These are phyloP conservation scores for Moesziomyces sp. DNA, from an alignment of 1,284 basidiomycete genomes.

Conservation along the genomic window DNA sequence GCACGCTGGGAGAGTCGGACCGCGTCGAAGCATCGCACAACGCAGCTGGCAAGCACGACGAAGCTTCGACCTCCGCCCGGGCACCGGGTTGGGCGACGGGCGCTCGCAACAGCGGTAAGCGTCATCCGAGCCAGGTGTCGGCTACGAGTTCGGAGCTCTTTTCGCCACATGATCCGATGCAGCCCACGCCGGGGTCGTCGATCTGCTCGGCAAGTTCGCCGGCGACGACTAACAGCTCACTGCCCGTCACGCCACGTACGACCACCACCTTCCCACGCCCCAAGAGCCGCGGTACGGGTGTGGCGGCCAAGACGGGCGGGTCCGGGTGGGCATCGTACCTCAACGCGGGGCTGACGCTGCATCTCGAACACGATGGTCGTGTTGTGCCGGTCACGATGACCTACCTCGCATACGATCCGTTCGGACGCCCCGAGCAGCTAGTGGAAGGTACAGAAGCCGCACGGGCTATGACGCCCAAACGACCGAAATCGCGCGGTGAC, in stretches of 20 bases:
- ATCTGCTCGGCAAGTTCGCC: conserved; percentile 33
- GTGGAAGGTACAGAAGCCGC: conserved; percentile 23
- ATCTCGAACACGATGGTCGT: conserved; percentile 51
- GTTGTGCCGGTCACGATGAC: conserved; percentile 35
- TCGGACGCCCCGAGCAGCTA: conserved; percentile 51
- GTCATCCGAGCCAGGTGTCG: conserved; percentile 28
- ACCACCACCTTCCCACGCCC: conserved; percentile 21
- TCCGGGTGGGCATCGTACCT: conserved; percentile 59
- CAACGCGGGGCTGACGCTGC: conserved; percentile 51
- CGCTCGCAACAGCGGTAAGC: background rate
- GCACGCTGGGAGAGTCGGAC: conserved; percentile 49
- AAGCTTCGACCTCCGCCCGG: background rate
- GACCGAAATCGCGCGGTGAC: conserved; percentile 43
- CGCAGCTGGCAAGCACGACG: conserved; percentile 5
- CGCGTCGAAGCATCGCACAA: conserved; percentile 10
- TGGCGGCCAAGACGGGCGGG: conserved; percentile 15
- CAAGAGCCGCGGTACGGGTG: conserved; percentile 30
- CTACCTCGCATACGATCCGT: conserved; percentile 60
- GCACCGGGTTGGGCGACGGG: too few relatives aligned
- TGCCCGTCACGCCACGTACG: conserved; percentile 25
- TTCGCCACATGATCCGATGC: conserved; percentile 16
- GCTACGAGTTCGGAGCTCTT: conserved; percentile 22
- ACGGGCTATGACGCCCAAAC: conserved; percentile 26
- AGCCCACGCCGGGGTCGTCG: conserved; percentile 32
- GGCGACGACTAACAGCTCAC: conserved; percentile 31